A percentile compares a stretch with the other conserved stretches of the same genome.
phyloP scores from a whole-genome alignment of 768 basidiomycete species.

The Dentipellis fragilis region DNA sequence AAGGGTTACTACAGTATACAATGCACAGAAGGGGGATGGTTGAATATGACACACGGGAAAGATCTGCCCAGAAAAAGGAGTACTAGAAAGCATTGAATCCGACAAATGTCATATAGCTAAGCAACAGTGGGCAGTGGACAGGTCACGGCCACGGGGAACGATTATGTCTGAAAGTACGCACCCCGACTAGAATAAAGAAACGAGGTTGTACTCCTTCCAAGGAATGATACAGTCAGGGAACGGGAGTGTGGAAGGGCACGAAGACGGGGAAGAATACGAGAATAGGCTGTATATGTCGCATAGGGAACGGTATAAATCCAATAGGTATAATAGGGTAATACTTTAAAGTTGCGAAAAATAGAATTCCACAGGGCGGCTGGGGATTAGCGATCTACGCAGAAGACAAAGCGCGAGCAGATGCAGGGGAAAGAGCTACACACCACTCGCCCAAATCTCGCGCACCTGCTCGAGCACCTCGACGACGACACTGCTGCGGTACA shows the following conservation, averaged over 20 bases:
- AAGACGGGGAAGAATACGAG: neutral
- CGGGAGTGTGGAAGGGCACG: neutral
- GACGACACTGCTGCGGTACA: slow-evolving; percentile 85
- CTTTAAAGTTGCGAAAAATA: neutral
- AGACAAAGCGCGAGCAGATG: neutral
- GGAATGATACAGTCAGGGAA: neutral
- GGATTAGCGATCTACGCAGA: neutral
- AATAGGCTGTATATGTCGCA: neutral
- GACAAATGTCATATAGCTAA: neutral
- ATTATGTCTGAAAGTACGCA: neutral
- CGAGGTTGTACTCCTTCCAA: neutral
- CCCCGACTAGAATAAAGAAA: neutral
- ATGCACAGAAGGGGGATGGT: neutral
- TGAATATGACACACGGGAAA: neutral
- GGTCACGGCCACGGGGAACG: neutral
- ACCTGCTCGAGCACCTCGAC: slow-evolving; percentile 75
- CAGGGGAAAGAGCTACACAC: slow-evolving; percentile 2
- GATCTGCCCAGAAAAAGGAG: neutral
- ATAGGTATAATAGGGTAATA: neutral
- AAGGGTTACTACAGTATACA: neutral
- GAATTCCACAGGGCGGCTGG: neutral
- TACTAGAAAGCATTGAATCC: neutral
- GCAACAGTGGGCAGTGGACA: neutral
- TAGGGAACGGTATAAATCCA: slow-evolving; percentile 1
- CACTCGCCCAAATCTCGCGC: slow-evolving; percentile 32